Evolutionary conservation across 176 grass and related monocot genomes (phyloP), one percentile per base, ranked within the genome.

Genomic region (Oryza rufipogon): DNA sequence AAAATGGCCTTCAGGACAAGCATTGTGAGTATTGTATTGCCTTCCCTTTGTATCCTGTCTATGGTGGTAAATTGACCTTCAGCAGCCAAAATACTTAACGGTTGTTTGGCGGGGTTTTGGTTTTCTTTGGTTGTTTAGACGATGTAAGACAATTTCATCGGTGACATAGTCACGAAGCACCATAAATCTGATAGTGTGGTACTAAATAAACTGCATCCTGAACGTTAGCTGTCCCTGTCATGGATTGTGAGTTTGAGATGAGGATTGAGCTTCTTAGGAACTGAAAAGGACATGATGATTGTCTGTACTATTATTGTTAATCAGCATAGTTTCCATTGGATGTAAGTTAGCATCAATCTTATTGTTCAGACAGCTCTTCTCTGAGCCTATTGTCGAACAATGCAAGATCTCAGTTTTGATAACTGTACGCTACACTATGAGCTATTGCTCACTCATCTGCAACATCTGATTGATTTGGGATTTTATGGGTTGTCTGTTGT

Each of bases 31-130:
- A 30, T 56, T 46, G 69, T 84, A 74, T 68, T 80, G 46, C 39
- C 51, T 76, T 80, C 20, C 5, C 11, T 46, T 74, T 84, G 68
- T 68, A 74, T 67, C 68, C 39, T 74, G 47, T 25, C 60, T 69
- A 32, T 32, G 30, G 30, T 32, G 30, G 30, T 32, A 32, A 32
- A 32, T 32, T 32, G 30, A 32, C 30, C 30, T 32, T 32, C 30
- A 32, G 30, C 30, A 32, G 9, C 22, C 32, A 70, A 39, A 51
- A 58, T 58, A 58, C 52, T 20, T 58, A 2, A 19, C 14, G 51
- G 16, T 16, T 56, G 51, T 56, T 56, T 56, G 51, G 51, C 6
- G 1, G 15, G 51, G 16, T 56, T 56, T 56, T 7, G 1, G 51
- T 56, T 56, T 0, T 56, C 4, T 75, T 70, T 60, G 22, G 14